Percentiles rank a stretch among this genome's conserved stretches.
phyloP scores from a whole-genome alignment of 2,329 filamentous ascomycete genomes.

The Alternaria dauci region DNA sequence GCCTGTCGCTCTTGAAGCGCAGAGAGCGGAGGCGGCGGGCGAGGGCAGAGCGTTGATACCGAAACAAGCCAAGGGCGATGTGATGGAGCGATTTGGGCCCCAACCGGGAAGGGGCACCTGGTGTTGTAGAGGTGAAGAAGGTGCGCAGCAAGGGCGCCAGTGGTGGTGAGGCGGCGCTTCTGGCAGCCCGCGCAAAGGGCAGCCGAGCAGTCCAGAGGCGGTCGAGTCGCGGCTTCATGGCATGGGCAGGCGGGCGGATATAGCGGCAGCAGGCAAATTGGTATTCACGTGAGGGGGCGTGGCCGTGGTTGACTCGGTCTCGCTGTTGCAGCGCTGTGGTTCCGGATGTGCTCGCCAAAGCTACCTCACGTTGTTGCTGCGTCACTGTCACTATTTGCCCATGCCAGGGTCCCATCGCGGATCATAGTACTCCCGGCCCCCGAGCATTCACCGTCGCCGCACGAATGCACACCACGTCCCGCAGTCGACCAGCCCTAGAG shows the following conservation, averaged over 20 bases:
- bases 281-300: conserved; percentile 23
- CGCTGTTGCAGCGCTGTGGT: conserved; percentile 15
- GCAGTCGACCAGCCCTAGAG: background rate
- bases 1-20: conserved; percentile 50
- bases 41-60: conserved; percentile 30
- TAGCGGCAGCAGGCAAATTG: conserved; percentile 10
- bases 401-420: conserved; percentile 16
- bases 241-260: conserved; percentile 12
- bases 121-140: conserved; percentile 40
- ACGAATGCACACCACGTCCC: conserved; percentile 13
- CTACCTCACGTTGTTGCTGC: conserved; percentile 9
- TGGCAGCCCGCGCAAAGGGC: conserved; percentile 26
- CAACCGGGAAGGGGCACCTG: conserved; percentile 14
- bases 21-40: conserved; percentile 41
- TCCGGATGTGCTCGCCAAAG: conserved; percentile 18
- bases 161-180: conserved; percentile 24
- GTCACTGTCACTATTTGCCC: conserved; percentile 10
- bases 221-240: conserved; percentile 39
- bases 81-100: conserved; percentile 23
- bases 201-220: conserved; percentile 35
- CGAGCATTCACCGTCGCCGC: background rate
- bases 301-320: conserved; percentile 13
- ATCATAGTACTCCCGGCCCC: conserved; percentile 4
- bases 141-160: conserved; percentile 29
- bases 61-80: conserved; percentile 24